Conservation (phyloP, 768 basidiomycete genomes). For the Kwoniella sp. region DNA sequence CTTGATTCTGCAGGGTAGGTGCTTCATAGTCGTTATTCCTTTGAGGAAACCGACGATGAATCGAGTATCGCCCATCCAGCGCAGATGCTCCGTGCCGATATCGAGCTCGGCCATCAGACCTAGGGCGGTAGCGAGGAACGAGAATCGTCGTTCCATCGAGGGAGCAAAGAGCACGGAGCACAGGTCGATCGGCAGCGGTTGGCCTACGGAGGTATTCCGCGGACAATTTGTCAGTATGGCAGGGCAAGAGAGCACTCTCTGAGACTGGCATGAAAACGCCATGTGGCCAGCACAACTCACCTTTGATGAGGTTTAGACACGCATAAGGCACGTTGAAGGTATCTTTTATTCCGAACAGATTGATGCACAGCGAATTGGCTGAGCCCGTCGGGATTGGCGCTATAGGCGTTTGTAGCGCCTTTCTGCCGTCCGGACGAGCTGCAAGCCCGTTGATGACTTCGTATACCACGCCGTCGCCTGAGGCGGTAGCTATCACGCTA, state of each 20-base stretch:
- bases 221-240: neutral
- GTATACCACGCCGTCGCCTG: conserved; percentile 56
- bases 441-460: conserved; percentile 57
- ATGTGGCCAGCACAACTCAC: conserved; percentile 20
- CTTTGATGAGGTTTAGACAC: conserved; percentile 55
- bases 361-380: conserved; percentile 51
- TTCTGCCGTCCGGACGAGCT: conserved; percentile 45
- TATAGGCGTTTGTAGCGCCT: conserved; percentile 52
- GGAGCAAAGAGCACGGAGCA: conserved; percentile 50
- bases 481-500: conserved; percentile 53
- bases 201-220: conserved; percentile 16
- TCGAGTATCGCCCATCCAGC: conserved; percentile 56
- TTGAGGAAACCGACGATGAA: conserved; percentile 53
- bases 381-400: conserved; percentile 56
- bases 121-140: conserved; percentile 48
- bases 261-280: neutral
- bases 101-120: conserved; percentile 53
- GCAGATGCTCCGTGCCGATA: conserved; percentile 54
- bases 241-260: neutral
- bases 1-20: conserved; percentile 39
- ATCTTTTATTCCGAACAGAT: conserved; percentile 52
- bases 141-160: conserved; percentile 32
- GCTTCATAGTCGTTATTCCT: conserved; percentile 39
- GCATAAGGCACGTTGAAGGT: conserved; percentile 52
- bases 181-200: conserved; percentile 48